These are phyloP conservation scores for Tetrahymena malaccensis DNA, from an alignment of 73 alveolate species.

Conservation along the genomic window DNA sequence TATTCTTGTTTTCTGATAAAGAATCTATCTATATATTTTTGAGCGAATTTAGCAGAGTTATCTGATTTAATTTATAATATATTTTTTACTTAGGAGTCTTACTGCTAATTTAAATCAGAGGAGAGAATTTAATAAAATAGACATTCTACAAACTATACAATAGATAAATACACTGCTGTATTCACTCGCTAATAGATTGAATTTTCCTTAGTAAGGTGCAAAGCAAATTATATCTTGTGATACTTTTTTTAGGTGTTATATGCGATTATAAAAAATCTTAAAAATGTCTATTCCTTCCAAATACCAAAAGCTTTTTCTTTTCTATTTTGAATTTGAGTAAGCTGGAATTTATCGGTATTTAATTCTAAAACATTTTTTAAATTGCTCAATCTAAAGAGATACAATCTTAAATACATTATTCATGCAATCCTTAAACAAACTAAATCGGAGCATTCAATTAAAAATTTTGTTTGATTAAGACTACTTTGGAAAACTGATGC, in stretches of 20 bases:
- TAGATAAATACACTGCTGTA: not conserved
- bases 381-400: too few relatives aligned
- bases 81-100: not conserved
- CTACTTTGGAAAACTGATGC: too few relatives aligned
- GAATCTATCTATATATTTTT: not conserved
- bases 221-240: not conserved
- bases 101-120: not conserved
- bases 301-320: not conserved
- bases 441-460: too few relatives aligned
- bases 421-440: too few relatives aligned
- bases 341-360: not conserved
- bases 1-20: not conserved
- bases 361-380: not conserved
- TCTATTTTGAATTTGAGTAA: not conserved
- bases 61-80: not conserved
- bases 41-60: not conserved
- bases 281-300: not conserved
- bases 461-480: too few relatives aligned
- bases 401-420: too few relatives aligned
- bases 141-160: not conserved
- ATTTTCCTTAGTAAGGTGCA: not conserved
- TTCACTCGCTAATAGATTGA: not conserved
- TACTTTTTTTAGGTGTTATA: not conserved
- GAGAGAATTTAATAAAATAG: not conserved
- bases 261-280: not conserved